Percentiles rank a stretch among this genome's conserved stretches.
Conservation (phyloP, 345 rosid species). For the Lepidium aucheri region DNA sequence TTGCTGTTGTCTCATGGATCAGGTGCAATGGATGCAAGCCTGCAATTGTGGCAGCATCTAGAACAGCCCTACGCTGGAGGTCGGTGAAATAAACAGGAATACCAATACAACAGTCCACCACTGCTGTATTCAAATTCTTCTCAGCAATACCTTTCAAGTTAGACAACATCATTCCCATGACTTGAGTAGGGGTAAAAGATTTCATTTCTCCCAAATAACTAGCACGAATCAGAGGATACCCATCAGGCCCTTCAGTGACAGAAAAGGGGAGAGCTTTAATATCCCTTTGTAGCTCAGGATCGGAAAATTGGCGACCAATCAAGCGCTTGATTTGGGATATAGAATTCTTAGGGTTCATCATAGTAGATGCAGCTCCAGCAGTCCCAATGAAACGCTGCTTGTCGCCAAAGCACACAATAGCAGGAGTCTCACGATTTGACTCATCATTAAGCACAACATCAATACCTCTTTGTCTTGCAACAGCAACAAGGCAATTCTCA, state of each 20-base stretch:
- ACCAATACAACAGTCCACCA: constrained; percentile 91
- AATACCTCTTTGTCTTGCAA: constrained; percentile 96
- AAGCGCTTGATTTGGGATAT: constrained; percentile 87
- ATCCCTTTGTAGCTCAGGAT: constrained; percentile 89
- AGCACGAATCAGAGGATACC: constrained; percentile 80
- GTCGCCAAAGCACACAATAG: constrained; percentile 92
- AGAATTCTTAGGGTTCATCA: constrained; percentile 90
- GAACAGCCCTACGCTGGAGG: constrained; percentile 84
- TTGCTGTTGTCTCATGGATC: constrained; percentile 90
- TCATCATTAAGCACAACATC: constrained; percentile 98
- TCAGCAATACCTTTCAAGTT: constrained; percentile 80
- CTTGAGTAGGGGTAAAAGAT: constrained; percentile 87
- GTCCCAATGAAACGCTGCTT: constrained; percentile 95
- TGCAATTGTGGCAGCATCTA: constrained; percentile 91
- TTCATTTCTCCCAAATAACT: constrained; percentile 71
- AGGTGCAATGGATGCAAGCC: constrained; percentile 82
- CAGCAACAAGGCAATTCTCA: constrained; percentile 93
- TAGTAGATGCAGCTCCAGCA: constrained; percentile 93
- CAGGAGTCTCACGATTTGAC: constrained; percentile 96
- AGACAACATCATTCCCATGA: constrained; percentile 83
- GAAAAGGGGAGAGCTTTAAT: constrained; percentile 62
- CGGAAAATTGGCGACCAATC: constrained; percentile 73
- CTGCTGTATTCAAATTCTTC: constrained; percentile 77
- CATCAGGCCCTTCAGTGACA: constrained; percentile 80
- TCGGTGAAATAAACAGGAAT: constrained; percentile 92